Evolutionary conservation across 208 protist genomes (phyloP).

Genomic region (Leishmania tarentolae): DNA sequence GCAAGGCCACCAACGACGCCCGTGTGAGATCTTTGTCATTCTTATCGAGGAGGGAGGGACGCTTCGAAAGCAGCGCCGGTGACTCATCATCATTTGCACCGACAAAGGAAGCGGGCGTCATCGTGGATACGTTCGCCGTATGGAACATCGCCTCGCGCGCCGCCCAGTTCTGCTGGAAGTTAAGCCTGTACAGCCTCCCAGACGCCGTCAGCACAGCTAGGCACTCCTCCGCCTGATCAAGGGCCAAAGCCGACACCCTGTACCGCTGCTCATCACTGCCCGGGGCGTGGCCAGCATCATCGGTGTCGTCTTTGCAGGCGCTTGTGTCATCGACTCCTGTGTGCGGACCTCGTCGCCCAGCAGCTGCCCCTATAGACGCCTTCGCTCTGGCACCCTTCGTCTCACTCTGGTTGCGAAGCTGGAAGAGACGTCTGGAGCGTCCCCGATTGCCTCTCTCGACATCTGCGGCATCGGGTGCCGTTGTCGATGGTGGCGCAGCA

Average conservation of each 20-base stretch:
- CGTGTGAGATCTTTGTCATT: background rate
- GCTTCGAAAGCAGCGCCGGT: background rate
- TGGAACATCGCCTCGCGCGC: slow-evolving; percentile 26
- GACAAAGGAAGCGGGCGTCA: background rate
- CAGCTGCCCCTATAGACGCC: too few species aligned
- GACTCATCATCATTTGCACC: background rate
- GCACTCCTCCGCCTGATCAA: slow-evolving; percentile 72
- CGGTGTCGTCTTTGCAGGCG: background rate
- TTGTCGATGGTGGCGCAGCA: background rate
- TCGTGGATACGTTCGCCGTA: background rate
- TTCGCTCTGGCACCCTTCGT: background rate
- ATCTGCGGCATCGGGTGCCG: background rate
- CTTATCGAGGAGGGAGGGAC: background rate
- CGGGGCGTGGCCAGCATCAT: background rate
- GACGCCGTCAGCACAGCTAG: slow-evolving; percentile 62
- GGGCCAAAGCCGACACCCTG: slow-evolving; percentile 50
- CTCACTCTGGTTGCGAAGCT: slow-evolving; percentile 3
- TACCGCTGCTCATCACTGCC: slow-evolving; percentile 11
- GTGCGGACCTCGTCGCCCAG: background rate
- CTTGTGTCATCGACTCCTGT: background rate
- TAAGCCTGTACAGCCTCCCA: slow-evolving; percentile 68
- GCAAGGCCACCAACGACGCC: slow-evolving; percentile 8
- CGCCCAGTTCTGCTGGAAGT: slow-evolving; percentile 56
- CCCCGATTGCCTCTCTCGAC: background rate
- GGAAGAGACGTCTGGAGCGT: slow-evolving; percentile 6